phyloP scores from a whole-genome alignment of 2,329 filamentous ascomycete genomes.

The Lanzia echinophila region DNA sequence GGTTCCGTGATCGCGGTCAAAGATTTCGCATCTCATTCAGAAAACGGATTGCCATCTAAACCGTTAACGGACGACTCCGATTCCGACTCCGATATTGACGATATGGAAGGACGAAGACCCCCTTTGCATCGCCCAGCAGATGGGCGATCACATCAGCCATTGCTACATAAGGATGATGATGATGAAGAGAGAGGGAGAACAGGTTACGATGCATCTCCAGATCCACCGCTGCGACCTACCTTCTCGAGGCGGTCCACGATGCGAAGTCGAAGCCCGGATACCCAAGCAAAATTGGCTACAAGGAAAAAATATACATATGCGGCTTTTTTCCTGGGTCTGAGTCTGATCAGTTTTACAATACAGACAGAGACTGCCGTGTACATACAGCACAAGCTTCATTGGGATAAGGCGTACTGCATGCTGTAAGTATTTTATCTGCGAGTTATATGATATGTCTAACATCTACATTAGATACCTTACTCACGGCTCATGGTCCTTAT shows the following conservation, averaged over 20 bases:
- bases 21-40: constrained; percentile 13
- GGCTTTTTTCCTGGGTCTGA: constrained; percentile 73
- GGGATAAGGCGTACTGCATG: constrained; percentile 99
- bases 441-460: not conserved
- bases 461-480: constrained; percentile 61
- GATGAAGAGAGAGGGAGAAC: constrained; percentile 28
- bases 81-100: constrained; percentile 16
- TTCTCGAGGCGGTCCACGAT: constrained; percentile 59
- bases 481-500: constrained; percentile 83
- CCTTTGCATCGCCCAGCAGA: constrained; percentile 32
- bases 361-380: constrained; percentile 96
- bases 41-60: constrained; percentile 4
- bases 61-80: constrained; percentile 18
- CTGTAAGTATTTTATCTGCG: constrained; percentile 50
- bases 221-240: constrained; percentile 21
- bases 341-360: constrained; percentile 79
- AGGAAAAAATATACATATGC: constrained; percentile 83
- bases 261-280: constrained; percentile 69
- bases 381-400: constrained; percentile 84
- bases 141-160: constrained; percentile 34
- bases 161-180: constrained; percentile 27
- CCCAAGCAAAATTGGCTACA: constrained; percentile 57
- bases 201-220: constrained; percentile 25
- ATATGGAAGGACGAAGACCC: constrained; percentile 35
- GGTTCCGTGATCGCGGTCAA: constrained; percentile 15